Evolutionary conservation across 192 early-diverging fungal genomes (phyloP), one percentile per base, ranked within the genome.

Genomic region (Funneliformis geosporum): DNA sequence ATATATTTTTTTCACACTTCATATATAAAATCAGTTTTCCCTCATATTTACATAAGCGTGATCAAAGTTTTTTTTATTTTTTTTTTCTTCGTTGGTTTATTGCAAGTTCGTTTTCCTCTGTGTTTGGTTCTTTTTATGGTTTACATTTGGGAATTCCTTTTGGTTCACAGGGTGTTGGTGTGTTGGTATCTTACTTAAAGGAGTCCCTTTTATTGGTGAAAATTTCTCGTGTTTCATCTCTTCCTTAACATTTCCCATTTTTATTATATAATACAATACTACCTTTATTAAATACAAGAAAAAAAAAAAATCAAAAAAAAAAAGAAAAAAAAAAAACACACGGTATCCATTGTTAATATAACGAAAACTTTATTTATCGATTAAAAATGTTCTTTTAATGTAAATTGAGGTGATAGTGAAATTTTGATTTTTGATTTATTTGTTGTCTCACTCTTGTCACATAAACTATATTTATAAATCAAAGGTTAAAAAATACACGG

Each of bases 221-320:
- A 33, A 33, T 66, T 66, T 9, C n/a, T 40, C 27, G 14, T 55
- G 47, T 55, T 55, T 55, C 50, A 55, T 55, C 18, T 55, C 18
- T 55, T 18, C 47, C 47, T 55, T n/a, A 43, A 69, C 39, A n/a
- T 16, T 27, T 44, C 44, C 70, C 21, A n/a, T 27, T 72, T 43
- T 72, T 46, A 59, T 23, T 75, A 73, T 42, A 62, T 25, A 84
- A 80, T 71, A 72, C 60, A 78, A 50, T 69, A 69, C 33, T 39
- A 39, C 67, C 21, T 69, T 69, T 69, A 55, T 69, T 69, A 43
- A 69, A 69, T 69, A 10, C 67, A 69, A 69, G 66, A 39, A 68
- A 68, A n/a, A 69, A 69, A 39, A 39, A n/a, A n/a, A n/a, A n/a
- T n/a, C n/a, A n/a, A n/a, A n/a, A n/a, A n/a, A 69, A 42, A 38